A percentile compares a stretch with the other conserved stretches of the same genome.
Evolutionary conservation across 2,329 filamentous ascomycete genomes (phyloP).

Genomic region (Colletotrichum gigasporum): DNA sequence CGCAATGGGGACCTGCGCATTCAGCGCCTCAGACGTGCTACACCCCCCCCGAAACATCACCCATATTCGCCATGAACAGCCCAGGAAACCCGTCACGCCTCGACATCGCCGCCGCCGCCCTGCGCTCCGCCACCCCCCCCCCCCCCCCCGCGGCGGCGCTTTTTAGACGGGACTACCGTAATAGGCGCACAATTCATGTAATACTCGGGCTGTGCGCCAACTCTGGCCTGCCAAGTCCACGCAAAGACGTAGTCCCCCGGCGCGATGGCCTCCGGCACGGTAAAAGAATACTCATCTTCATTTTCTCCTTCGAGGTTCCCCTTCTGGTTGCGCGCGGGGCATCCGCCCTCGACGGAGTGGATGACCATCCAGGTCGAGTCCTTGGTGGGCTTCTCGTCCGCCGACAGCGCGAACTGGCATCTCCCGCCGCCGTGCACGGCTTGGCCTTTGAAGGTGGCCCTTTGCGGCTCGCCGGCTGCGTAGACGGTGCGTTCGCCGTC

Average conservation of each 20-base stretch:
- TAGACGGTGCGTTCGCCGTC: conserved; percentile 19
- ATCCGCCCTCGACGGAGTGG: conserved; percentile 25
- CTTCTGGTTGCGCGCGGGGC: conserved; percentile 22
- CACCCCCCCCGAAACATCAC: conserved; percentile 14
- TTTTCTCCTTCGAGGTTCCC: conserved; percentile 25
- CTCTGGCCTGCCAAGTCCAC: conserved; percentile 22
- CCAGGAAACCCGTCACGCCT: conserved; percentile 10
- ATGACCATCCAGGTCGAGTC: conserved; percentile 25
- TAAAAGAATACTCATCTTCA: conserved; percentile 20
- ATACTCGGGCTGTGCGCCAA: conserved; percentile 19
- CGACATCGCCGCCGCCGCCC: background rate
- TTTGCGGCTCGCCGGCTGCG: conserved; percentile 14
- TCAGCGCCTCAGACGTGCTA: conserved; percentile 21
- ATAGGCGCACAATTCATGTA: conserved; percentile 30
- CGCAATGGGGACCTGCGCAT: conserved; percentile 4
- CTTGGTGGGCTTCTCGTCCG: conserved; percentile 15
- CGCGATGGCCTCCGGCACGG: conserved; percentile 9
- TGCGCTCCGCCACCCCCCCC: background rate
- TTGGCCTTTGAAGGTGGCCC: conserved; percentile 18
- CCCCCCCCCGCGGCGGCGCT: no score
- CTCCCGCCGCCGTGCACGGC: conserved; percentile 25
- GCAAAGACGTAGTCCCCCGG: conserved; percentile 27
- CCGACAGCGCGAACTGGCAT: conserved; percentile 20
- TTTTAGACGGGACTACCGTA: conserved; percentile 11
- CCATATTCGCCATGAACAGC: conserved; percentile 27